Base-by-base conservation (phyloP, 306 rosid species). In the Geum urbanum region DNA sequence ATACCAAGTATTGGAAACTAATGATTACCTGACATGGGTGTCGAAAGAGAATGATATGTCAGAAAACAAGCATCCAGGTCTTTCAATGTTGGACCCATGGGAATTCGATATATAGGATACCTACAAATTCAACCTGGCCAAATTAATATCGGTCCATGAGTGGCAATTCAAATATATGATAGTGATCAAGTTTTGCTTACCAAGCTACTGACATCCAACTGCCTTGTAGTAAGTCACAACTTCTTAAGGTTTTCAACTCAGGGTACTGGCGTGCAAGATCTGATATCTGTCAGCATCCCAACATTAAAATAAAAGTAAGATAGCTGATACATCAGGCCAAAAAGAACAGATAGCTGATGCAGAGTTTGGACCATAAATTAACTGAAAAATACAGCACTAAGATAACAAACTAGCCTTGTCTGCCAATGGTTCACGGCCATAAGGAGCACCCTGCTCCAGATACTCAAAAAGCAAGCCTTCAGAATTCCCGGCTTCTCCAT, bases 181-280 rank as follows among this genome's bases (percentile, higher is more conserved):
- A 32, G 37, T 32, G 22, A 72, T 79, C 60, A 39, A 52, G 69
- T 62, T 72, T 58, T 44, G 59, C 79, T 72, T 78, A 92, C 98
- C 98, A 92, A 46, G 97, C 98, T 55, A 90, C 97, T 63, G 94
- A 88, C 76, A 92, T 78, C 98, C 98, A 92, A 84, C 98, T 92
- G 20, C 86, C 48, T 45, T 90, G 80, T 80, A 82, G 77, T 76
- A 92, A 75, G 78, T 92, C 98, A 78, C 96, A 90, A 78, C 98
- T 92, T 86, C 91, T 81, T 66, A 90, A 55, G 0, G 97, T 82
- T 82, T 80, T 90, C 79, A 92, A 75, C 66, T 83, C 78, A 50
- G 96, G 86, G 77, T 79, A 86, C 69, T 24, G 82, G 66, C 46
- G 19, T 35, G 97, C 91, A 76, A 92, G 92, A 82, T 88, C 92